Conservation (phyloP, 2,329 filamentous ascomycete genomes). For the Neurospora sp. region DNA sequence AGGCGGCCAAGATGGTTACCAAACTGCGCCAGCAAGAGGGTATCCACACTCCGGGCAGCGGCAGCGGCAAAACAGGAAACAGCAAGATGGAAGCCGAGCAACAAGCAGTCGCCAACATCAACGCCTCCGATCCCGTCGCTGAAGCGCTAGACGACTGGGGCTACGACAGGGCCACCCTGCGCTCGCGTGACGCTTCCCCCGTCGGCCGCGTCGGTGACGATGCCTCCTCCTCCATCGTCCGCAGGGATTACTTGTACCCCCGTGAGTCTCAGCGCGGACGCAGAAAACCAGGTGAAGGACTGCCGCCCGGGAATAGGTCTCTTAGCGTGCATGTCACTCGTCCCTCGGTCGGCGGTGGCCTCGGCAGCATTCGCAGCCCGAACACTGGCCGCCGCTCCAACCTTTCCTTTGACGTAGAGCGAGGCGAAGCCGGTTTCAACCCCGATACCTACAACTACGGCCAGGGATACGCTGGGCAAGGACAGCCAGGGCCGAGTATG, state of each 20-base stretch:
- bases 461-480: not conserved
- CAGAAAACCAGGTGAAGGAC: conserved; percentile 37
- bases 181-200: conserved; percentile 21
- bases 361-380: not conserved
- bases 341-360: conserved; percentile 17
- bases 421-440: conserved; percentile 8
- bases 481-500: not conserved
- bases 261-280: conserved; percentile 39
- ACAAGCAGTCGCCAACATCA: conserved; percentile 36
- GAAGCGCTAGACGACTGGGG: conserved; percentile 30
- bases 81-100: conserved; percentile 27
- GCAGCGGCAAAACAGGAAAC: conserved; percentile 9
- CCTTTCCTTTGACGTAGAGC: conserved; percentile 34
- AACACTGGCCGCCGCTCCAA: conserved; percentile 14
- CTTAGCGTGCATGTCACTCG: conserved; percentile 19
- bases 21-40: not conserved
- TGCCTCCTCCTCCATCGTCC: conserved; percentile 24
- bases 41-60: conserved; percentile 6
- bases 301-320: conserved; percentile 25
- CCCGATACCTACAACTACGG: not conserved
- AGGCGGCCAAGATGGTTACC: conserved; percentile 30
- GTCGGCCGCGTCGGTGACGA: conserved; percentile 30
- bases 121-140: conserved; percentile 25
- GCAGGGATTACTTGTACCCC: conserved; percentile 11
- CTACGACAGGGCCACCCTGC: conserved; percentile 26